Evolutionary conservation across 1,284 basidiomycete genomes (phyloP), one percentile per base, ranked within the genome.

Genomic region (Papiliotrema laurentii): DNA sequence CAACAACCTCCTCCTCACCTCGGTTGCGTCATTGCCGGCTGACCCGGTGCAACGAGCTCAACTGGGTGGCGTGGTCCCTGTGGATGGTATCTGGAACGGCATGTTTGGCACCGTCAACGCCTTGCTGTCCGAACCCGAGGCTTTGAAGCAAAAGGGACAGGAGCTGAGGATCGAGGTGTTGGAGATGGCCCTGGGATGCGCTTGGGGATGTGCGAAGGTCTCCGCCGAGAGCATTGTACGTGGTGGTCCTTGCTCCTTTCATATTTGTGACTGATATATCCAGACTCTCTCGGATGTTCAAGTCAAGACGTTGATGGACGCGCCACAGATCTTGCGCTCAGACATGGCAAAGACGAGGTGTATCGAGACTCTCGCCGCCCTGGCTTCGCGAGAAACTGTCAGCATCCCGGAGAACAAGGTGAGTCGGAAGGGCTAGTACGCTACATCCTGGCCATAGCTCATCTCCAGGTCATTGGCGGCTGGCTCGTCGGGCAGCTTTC

Each of bases 1-100:
- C 49, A 93, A 90, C 68, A 96, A 97, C 70, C 78, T 92, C 14
- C 85, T 93, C 61, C 77, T 94, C 43, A 85, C 88, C 1, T 77
- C 72, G 11, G 68, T 69, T 4, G 68, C 73, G 1, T 62, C 64
- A 31, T 33, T 88, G 21, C 78, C 83, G 4, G 69, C 79, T 0
- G 53, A 45, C 19, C 42, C 56, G 2, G 39, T 33, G 24, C 54
- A 52, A 10, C 11, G 43, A 30, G 26, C 57, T 18, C 58, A 61
- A 26, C n/a, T 54, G 16, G 30, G 39, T 22, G 45, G 46, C 24
- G 41, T 85, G 82, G 82, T 68, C 63, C 49, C 80, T 78, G 26
- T 76, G 83, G 43, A 74, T 68, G 34, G 74, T 69, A 26, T 87
- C 2, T 88, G 87, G 28, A 85, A 85, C 19, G 85, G 84, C 16